Evolutionary conservation across 2,329 filamentous ascomycete species (phyloP).

Genomic region (Trichoderma oligosporum): DNA sequence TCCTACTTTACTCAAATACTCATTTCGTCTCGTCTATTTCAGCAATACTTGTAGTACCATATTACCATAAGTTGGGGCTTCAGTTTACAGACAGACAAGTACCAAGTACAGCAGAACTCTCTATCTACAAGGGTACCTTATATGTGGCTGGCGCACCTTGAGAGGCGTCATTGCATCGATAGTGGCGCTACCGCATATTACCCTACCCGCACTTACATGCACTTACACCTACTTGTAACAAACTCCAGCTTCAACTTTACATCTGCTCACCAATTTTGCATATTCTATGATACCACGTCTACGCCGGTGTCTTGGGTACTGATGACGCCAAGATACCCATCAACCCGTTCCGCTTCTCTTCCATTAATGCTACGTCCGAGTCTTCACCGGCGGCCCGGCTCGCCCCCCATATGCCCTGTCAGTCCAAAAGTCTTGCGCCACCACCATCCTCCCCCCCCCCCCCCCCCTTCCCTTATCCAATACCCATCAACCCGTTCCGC

Average conservation of each 20-base stretch:
- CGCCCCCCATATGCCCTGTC: constrained; percentile 15
- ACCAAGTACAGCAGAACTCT: too few species aligned
- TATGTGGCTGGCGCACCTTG: too few species aligned
- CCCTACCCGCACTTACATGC: background rate
- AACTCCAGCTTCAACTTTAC: background rate
- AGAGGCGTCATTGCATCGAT: too few species aligned
- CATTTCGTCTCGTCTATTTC: background rate
- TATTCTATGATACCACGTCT: constrained; percentile 5
- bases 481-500: constrained; percentile 4
- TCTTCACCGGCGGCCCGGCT: constrained; percentile 20
- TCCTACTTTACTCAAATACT: background rate
- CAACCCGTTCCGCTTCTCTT: background rate
- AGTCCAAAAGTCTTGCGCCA: constrained; percentile 17
- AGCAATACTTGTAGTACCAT: background rate
- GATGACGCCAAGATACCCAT: constrained; percentile 15
- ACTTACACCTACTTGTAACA: too few species aligned
- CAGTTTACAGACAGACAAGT: background rate
- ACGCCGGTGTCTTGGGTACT: constrained; percentile 7
- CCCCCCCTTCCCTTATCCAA: constrained; percentile 4
- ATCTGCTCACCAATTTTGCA: background rate
- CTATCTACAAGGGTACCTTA: too few species aligned
- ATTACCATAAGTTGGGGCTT: too few species aligned
- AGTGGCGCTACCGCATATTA: background rate
- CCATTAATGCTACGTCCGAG: constrained; percentile 16
- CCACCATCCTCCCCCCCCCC: too few species aligned